These are phyloP conservation scores for Ceratobasidium sp. DNA, from an alignment of 1,284 basidiomycete genomes.

Conservation along the genomic window DNA sequence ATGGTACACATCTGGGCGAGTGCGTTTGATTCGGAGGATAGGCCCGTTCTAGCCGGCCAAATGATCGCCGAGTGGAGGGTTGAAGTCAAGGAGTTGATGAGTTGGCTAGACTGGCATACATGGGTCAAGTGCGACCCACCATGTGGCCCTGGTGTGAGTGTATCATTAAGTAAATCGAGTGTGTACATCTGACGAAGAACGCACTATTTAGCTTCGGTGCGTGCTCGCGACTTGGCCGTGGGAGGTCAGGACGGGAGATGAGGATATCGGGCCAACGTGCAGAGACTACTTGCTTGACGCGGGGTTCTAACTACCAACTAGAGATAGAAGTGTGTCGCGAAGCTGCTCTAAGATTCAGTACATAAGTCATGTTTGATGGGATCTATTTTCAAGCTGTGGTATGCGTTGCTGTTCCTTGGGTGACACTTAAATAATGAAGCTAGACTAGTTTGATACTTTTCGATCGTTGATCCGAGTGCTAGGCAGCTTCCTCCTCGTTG, in stretches of 20 bases:
- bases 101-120: constrained; percentile 57
- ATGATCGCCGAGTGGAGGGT: constrained; percentile 47
- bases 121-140: constrained; percentile 56
- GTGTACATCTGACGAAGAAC: background rate
- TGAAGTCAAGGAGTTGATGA: constrained; percentile 50
- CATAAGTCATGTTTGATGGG: no score
- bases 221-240: constrained; percentile 16
- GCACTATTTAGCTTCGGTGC: background rate
- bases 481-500: no score
- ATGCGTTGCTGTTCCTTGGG: no score
- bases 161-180: background rate
- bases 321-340: no score
- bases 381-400: no score
- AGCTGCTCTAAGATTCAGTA: no score
- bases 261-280: constrained; percentile 20
- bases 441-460: no score
- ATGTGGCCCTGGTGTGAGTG: constrained; percentile 52
- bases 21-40: constrained; percentile 48
- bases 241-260: constrained; percentile 8
- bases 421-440: no score
- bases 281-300: background rate
- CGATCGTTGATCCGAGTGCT: no score
- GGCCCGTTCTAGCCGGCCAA: constrained; percentile 1
- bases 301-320: no score
- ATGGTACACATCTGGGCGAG: constrained; percentile 55